A percentile compares a stretch with the other conserved stretches of the same genome.
Conservation (phyloP, 2,329 filamentous ascomycete species). For the Diaporthe aspalathi region DNA sequence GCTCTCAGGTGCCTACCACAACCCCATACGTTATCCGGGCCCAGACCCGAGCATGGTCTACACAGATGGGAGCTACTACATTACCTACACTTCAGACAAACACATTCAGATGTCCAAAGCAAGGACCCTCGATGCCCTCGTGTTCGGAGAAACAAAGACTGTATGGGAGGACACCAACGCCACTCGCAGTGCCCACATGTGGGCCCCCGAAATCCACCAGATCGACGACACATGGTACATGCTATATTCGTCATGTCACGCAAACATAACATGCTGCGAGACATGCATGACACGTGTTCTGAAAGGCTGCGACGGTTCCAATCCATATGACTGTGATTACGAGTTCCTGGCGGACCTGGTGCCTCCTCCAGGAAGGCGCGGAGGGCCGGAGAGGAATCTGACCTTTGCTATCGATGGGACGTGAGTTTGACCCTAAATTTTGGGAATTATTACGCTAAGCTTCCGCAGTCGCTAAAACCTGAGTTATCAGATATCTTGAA, state of each 20-base stretch:
- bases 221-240: conserved; percentile 41
- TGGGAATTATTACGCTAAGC: rapidly evolving
- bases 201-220: conserved; percentile 41
- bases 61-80: conserved; percentile 4
- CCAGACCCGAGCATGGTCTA: conserved; percentile 20
- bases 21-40: conserved; percentile 4
- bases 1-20: background rate
- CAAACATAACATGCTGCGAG: conserved; percentile 31
- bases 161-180: conserved; percentile 14
- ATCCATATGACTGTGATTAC: conserved; percentile 4
- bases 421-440: background rate
- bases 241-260: conserved; percentile 40
- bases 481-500: background rate
- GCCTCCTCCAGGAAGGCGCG: conserved; percentile 4
- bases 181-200: conserved; percentile 32
- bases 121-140: background rate
- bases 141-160: conserved; percentile 5
- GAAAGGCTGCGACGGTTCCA: background rate
- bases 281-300: conserved; percentile 35
- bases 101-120: conserved; percentile 21
- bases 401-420: conserved; percentile 18
- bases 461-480: background rate
- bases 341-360: conserved; percentile 16
- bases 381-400: conserved; percentile 2
- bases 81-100: conserved; percentile 15